Evolutionary conservation across 1,139 yeast genomes (phyloP).

Genomic region (Blastobotrys arbuscula): DNA sequence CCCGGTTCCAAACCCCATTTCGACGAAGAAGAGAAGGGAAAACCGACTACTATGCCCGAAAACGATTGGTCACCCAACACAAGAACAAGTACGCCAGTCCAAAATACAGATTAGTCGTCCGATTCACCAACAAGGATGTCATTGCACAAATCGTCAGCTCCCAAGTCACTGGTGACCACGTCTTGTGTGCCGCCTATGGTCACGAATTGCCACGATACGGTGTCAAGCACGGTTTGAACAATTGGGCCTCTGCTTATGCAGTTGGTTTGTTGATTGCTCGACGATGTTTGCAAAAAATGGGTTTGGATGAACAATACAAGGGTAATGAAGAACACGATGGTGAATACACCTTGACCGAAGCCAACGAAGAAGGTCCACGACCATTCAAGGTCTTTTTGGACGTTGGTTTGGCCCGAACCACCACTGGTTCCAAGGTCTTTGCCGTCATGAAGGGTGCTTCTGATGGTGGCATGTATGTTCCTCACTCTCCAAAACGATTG

Average conservation of each 20-base stretch:
- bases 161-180: conserved; percentile 95
- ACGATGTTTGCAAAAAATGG: conserved; percentile 97
- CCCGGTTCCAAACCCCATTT: conserved; percentile 99
- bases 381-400: conserved; percentile 99
- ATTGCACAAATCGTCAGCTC: conserved; percentile 96
- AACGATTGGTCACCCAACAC: conserved; percentile 99
- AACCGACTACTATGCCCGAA: conserved; percentile 99
- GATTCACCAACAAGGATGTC: conserved; percentile 99
- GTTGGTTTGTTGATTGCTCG: conserved; percentile 98
- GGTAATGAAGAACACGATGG: conserved; percentile 99
- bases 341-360: conserved; percentile 97
- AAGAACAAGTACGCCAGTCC: conserved; percentile 99
- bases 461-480: conserved; percentile 99
- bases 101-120: conserved; percentile 98
- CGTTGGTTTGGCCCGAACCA: conserved; percentile 99
- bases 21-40: conserved; percentile 99
- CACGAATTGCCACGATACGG: conserved; percentile 99
- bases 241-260: conserved; percentile 99
- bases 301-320: conserved; percentile 93
- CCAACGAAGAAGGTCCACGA: conserved; percentile 99
- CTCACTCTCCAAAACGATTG: conserved; percentile 99
- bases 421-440: conserved; percentile 99
- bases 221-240: conserved; percentile 97
- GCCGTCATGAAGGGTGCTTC: conserved; percentile 99
- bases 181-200: conserved; percentile 96